phyloP scores from a whole-genome alignment of 345 rosid genomes.

The Pugionium cornutum region DNA sequence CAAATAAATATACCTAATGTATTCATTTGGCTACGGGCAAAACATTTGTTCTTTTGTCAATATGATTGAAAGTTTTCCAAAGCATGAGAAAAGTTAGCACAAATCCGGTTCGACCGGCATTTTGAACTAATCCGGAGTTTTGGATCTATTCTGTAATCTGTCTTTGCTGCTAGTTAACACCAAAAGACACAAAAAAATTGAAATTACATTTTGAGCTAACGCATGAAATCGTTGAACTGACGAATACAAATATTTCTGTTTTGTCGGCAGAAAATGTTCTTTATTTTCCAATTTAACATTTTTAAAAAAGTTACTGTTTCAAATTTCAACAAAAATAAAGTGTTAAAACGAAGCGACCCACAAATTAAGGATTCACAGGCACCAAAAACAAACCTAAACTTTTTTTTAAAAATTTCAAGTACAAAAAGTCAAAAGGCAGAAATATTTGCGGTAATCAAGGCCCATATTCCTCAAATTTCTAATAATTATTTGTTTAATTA shows the following conservation, averaged over 20 bases:
- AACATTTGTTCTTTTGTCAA: constrained; percentile 10
- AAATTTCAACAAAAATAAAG: constrained; percentile 17
- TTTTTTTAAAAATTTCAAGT: background rate
- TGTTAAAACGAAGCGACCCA: constrained; percentile 26
- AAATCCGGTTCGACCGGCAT: constrained; percentile 11
- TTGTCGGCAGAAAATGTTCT: constrained; percentile 30
- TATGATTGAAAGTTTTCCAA: background rate
- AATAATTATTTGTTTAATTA: background rate
- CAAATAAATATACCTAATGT: background rate
- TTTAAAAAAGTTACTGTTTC: background rate
- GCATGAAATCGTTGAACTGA: constrained; percentile 19
- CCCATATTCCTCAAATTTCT: constrained; percentile 13
- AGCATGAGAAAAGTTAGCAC: background rate
- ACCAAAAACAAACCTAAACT: constrained; percentile 8
- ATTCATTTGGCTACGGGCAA: background rate
- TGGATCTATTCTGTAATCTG: background rate
- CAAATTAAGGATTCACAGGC: constrained; percentile 36
- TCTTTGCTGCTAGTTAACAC: background rate
- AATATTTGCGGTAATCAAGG: constrained; percentile 34
- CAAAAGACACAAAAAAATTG: background rate
- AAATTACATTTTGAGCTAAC: background rate
- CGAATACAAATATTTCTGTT: constrained; percentile 11
- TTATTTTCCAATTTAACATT: background rate
- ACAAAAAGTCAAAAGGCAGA: constrained; percentile 26
- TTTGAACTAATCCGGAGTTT: constrained; percentile 4